Evolutionary conservation across 208 protist species (phyloP).

Genomic region (Tritrichomonas musculus): DNA sequence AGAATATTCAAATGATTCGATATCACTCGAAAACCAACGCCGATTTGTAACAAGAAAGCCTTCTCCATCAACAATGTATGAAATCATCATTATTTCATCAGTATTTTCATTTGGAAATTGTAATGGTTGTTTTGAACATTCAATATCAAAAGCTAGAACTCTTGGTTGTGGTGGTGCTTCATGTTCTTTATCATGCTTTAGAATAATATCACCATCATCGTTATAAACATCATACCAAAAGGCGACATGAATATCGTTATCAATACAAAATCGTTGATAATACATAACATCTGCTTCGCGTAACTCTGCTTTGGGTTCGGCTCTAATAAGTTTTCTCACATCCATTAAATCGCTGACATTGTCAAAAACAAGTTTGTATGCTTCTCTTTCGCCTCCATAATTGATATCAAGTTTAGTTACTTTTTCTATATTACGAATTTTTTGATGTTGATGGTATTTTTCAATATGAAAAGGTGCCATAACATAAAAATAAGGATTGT

Average conservation of each 20-base stretch:
- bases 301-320: constrained; percentile 67
- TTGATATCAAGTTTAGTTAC: constrained; percentile 9
- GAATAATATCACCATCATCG: not conserved
- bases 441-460: constrained; percentile 30
- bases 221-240: constrained; percentile 38
- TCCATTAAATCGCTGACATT: not conserved
- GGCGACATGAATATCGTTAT: constrained; percentile 78
- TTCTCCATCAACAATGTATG: constrained; percentile 97
- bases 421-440: not conserved
- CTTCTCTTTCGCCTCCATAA: not conserved
- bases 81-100: constrained; percentile 99
- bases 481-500: constrained; percentile 20
- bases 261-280: constrained; percentile 89
- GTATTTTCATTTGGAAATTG: constrained; percentile 92
- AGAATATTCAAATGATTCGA: constrained; percentile 97
- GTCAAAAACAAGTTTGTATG: not conserved
- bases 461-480: constrained; percentile 35
- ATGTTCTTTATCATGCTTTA: constrained; percentile 72
- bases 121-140: constrained; percentile 94
- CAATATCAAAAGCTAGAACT: constrained; percentile 78
- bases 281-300: constrained; percentile 98
- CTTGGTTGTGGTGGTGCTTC: constrained; percentile 57
- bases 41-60: constrained; percentile 95
- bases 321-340: not conserved
- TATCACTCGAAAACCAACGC: constrained; percentile 90